phyloP scores from a whole-genome alignment of 2,329 filamentous ascomycete genomes.

The Ophidiomyces ophidiicola region DNA sequence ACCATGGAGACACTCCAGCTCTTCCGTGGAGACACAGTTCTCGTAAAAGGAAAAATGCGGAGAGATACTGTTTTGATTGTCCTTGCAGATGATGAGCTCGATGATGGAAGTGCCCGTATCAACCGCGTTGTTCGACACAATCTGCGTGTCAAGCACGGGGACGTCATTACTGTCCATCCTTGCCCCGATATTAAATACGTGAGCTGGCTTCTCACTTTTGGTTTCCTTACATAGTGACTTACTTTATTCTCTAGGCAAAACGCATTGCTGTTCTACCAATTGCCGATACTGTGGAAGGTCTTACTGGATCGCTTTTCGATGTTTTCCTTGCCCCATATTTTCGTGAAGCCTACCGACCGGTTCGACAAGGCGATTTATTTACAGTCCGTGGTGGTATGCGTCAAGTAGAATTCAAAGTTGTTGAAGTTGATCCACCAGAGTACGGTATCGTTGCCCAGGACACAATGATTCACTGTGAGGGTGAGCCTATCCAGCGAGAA shows the following conservation, averaged over 20 bases:
- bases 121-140: conserved; percentile 99
- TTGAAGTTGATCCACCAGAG: conserved; percentile 95
- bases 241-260: conserved; percentile 82
- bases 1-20: conserved; percentile 98
- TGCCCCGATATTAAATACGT: conserved; percentile 99
- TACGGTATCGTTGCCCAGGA: conserved; percentile 98
- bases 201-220: conserved; percentile 42
- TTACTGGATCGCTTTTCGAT: conserved; percentile 95
- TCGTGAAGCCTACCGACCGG: conserved; percentile 94
- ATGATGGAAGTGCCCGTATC: conserved; percentile 92
- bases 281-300: conserved; percentile 92
- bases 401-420: conserved; percentile 98
- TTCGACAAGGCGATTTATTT: conserved; percentile 95
- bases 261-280: conserved; percentile 96
- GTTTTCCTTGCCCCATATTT: conserved; percentile 99
- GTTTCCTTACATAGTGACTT: no score
- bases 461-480: conserved; percentile 97
- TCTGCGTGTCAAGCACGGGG: conserved; percentile 93
- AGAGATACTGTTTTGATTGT: conserved; percentile 98
- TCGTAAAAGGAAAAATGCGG: conserved; percentile 98
- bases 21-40: conserved; percentile 95
- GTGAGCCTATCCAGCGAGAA: conserved; percentile 90
- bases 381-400: conserved; percentile 96
- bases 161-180: conserved; percentile 91
- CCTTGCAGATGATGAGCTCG: conserved; percentile 90